Evolutionary conservation across 805 yeast genomes (phyloP).

Genomic region (Brettanomyces anomalus): DNA sequence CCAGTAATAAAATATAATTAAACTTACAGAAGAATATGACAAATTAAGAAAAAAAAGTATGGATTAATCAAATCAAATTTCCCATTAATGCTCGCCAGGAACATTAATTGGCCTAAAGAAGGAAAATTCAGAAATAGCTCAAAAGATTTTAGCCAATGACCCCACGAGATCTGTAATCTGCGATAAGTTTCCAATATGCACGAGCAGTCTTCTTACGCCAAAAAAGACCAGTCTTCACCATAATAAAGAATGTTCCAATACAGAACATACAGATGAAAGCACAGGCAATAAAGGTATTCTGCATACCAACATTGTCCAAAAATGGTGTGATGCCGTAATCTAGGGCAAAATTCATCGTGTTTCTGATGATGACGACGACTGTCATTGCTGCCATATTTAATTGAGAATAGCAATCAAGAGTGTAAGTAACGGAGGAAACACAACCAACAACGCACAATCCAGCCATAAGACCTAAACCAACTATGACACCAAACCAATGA

Average conservation of each 20-base stretch:
- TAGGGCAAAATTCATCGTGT: slow-evolving; percentile 50
- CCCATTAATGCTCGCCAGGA: too few species aligned
- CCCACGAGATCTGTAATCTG: slow-evolving; percentile 18
- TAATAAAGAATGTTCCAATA: slow-evolving; percentile 35
- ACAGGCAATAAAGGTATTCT: slow-evolving; percentile 48
- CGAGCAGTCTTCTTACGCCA: slow-evolving; percentile 28
- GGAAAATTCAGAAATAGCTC: too few species aligned
- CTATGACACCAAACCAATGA: slow-evolving; percentile 47
- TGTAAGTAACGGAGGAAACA: slow-evolving; percentile 42
- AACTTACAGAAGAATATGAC: too few species aligned
- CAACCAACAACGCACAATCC: slow-evolving; percentile 48
- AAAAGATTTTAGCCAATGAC: slow-evolving; percentile 4
- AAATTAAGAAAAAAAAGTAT: too few species aligned
- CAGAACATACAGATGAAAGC: slow-evolving; percentile 43
- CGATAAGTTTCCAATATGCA: slow-evolving; percentile 28
- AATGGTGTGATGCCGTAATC: slow-evolving; percentile 55
- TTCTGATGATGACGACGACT: slow-evolving; percentile 47
- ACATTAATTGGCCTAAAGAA: too few species aligned
- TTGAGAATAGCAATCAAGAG: slow-evolving; percentile 48
- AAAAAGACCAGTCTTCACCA: slow-evolving; percentile 27
- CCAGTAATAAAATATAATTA: too few species aligned
- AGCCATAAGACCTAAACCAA: slow-evolving; percentile 49
- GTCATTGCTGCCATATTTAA: slow-evolving; percentile 46
- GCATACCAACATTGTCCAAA: slow-evolving; percentile 42
- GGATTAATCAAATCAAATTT: too few species aligned